Evolutionary conservation across 2,329 filamentous ascomycete genomes (phyloP).

Genomic region (Pseudocercospora cruenta): DNA sequence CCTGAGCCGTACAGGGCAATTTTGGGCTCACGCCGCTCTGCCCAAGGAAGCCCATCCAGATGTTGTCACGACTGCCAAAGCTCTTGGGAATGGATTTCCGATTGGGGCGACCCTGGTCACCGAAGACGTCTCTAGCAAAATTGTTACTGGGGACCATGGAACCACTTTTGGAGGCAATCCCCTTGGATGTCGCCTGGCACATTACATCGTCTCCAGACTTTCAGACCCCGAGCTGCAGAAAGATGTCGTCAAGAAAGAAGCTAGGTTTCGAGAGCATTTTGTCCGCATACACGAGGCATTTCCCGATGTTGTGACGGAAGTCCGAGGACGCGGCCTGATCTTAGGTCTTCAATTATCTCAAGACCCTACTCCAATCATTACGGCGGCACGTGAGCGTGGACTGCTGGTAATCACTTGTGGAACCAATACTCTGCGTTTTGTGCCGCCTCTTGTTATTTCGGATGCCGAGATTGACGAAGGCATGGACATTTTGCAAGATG

Average conservation of each 20-base stretch:
- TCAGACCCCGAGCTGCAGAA: slow-evolving; percentile 71
- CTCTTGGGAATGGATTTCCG: slow-evolving; percentile 93
- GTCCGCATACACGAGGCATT: slow-evolving; percentile 60
- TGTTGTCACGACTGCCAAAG: slow-evolving; percentile 91
- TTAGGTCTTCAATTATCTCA: slow-evolving; percentile 80
- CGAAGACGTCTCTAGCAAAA: slow-evolving; percentile 68
- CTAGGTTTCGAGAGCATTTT: slow-evolving; percentile 63
- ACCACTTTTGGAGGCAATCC: slow-evolving; percentile 95
- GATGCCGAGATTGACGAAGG: slow-evolving; percentile 80
- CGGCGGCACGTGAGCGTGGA: slow-evolving; percentile 83
- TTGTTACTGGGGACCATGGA: slow-evolving; percentile 80
- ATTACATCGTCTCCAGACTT: slow-evolving; percentile 80
- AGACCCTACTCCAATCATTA: slow-evolving; percentile 75
- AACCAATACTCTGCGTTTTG: slow-evolving; percentile 88
- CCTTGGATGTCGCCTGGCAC: slow-evolving; percentile 78
- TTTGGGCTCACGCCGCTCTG: slow-evolving; percentile 85
- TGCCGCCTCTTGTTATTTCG: slow-evolving; percentile 81
- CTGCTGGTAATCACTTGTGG: slow-evolving; percentile 90
- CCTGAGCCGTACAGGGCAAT: slow-evolving; percentile 77
- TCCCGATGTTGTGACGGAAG: slow-evolving; percentile 74
- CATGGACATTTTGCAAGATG: slow-evolving; percentile 73
- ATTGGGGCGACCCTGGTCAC: slow-evolving; percentile 80
- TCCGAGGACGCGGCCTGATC: slow-evolving; percentile 82
- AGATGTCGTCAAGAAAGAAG: slow-evolving; percentile 69
- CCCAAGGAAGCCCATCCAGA: slow-evolving; percentile 86